Base-by-base conservation (phyloP, 2,329 filamentous ascomycete genomes). In the Aspergillus udagawae region DNA sequence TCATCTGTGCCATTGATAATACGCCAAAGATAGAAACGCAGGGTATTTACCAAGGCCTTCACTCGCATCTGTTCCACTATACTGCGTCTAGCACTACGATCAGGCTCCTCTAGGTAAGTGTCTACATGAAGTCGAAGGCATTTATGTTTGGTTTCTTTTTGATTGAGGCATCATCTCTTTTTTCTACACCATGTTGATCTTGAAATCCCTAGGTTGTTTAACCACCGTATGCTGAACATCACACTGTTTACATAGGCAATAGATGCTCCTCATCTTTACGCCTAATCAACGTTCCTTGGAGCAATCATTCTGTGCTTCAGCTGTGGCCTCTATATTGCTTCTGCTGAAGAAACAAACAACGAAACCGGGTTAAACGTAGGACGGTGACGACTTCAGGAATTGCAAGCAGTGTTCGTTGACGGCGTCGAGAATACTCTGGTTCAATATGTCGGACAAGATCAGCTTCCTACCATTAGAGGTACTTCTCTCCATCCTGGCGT, bases 381-480 rank as follows among this genome's bases (percentile, higher is more conserved):
- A 25, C 12, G 3, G n/a, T 6, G 12, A 47, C 23, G 5, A 3
- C 5, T 47, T 27, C 44, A 47, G 4, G 10, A 6, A 23, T 25
- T 6, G 12, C 23, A 5, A 7, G 21, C 23, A 10, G 21, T 23
- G 44, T 38, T 38, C 14, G 21, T 25, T 27, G 23, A 47, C 5
- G 20, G 23, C 27, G 5, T 8, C 9, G 9, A 32, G 44, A 35
- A 2, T n/a, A 51, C n/a, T 23, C 48, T 27, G 38, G 28, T 29
- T 53, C 20, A 54, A 27, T 27, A 63, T 63, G 61, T 56, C 53
- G 7, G 63, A 62, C 52, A 56, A 49, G 28, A 56, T 73, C 49
- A 64, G 54, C 21, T 54, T 48, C 41, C 63, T 75, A 25, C 72
- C 72, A 1, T 51, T 66, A 27, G 72, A 75, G 58, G 52, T 74